Evolutionary conservation across 495 filamentous ascomycete species (phyloP), one percentile per base, ranked within the genome.

Genomic region (Penicillium silybi): DNA sequence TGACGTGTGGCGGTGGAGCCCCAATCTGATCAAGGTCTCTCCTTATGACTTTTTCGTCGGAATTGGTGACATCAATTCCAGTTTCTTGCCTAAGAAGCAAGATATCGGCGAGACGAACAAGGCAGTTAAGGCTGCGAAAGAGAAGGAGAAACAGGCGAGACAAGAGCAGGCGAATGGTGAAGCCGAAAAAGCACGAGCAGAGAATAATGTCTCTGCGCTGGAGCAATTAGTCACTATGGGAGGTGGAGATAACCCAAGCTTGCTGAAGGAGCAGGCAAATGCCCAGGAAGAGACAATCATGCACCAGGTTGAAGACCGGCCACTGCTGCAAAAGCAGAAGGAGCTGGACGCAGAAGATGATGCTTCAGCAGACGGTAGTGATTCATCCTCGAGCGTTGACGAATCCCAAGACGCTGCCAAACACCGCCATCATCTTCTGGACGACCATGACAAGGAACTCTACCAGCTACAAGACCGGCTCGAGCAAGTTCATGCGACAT

Each of bases 61-160:
- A 20, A 97, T 96, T 59, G 93, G 93, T 41, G 93, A 99, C 68
- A 99, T 99, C 75, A 99, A 99, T 73, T 95, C 93, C 2, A 96
- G 88, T 59, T 97, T 97, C 66, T 66, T 99, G 46, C 95, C 93
- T 0, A 93, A 95, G 64, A 84, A 88, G 44, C 84, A 89, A 56
- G 91, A 92, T 44, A 68, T 92, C 19, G 79, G 71, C 26, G 44
- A 52, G 4, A 59, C 60, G 11, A 54, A 60, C 22, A 62, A 65
- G 32, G 25, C 48, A 7, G 44, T 55, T 9, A 61, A 66, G 44
- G 48, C n/a, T 32, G 41, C 52, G 18, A 54, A 54, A 3, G 53
- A 58, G 11, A 61, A 59, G 9, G 52, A 66, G 37, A 46, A 62
- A 9, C 52, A 66, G 20, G 37, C 53, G 0, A 52, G 55, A 7